Percentiles rank a stretch among this genome's conserved stretches.
Evolutionary conservation across 179 eudicot species (phyloP).

Genomic region (Camellia oleifera): DNA sequence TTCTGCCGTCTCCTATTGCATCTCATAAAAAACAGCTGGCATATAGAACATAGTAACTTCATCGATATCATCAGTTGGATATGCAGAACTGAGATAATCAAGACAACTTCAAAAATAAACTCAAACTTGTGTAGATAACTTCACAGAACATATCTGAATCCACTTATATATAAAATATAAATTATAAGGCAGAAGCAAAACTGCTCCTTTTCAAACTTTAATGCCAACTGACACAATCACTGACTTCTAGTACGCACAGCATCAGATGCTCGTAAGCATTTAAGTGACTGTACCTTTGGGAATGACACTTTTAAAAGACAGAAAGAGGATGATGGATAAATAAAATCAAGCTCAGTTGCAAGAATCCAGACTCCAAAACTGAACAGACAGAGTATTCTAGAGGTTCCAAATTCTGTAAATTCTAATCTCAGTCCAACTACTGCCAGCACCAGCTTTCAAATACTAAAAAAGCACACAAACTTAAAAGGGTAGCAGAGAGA

Average conservation of each 20-base stretch:
- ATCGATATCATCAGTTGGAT: background rate
- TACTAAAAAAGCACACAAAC: background rate
- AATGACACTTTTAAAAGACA: background rate
- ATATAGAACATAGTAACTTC: background rate
- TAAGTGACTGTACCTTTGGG: background rate
- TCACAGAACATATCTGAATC: background rate
- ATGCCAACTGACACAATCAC: background rate
- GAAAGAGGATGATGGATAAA: background rate
- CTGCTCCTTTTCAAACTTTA: background rate
- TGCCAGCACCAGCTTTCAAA: slow-evolving; percentile 2
- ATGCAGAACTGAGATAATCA: slow-evolving; percentile 11
- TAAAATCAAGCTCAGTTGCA: background rate
- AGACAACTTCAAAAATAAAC: slow-evolving; percentile 5
- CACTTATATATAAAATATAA: background rate
- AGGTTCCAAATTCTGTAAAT: background rate
- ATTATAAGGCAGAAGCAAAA: background rate
- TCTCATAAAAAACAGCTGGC: background rate
- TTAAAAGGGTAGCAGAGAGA: background rate
- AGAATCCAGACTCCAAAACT: background rate
- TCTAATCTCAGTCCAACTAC: background rate
- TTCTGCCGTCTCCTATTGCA: background rate
- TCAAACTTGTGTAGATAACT: background rate
- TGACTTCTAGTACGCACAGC: background rate
- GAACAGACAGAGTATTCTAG: slow-evolving; percentile 2
- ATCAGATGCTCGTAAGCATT: background rate